Conservation (phyloP, 306 rosid genomes). For the Leucaena leucocephala region DNA sequence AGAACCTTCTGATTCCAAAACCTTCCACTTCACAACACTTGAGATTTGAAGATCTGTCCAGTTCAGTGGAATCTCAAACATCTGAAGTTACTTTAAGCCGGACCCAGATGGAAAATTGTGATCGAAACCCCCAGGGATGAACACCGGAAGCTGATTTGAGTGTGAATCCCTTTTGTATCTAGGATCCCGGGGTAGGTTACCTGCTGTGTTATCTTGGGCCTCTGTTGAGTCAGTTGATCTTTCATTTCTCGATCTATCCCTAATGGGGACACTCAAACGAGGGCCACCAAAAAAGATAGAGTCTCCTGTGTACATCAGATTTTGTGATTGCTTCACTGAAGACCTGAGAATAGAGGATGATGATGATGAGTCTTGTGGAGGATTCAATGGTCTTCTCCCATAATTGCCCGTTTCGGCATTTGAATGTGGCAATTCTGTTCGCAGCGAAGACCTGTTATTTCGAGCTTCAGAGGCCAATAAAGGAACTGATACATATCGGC, state of each 20-base stretch:
- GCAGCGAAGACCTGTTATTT: slow-evolving; percentile 59
- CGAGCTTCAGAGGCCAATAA: slow-evolving; percentile 77
- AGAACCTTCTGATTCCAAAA: slow-evolving; percentile 27
- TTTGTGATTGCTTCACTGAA: slow-evolving; percentile 63
- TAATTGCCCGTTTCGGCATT: slow-evolving; percentile 58
- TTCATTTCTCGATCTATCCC: slow-evolving; percentile 68
- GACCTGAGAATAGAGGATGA: slow-evolving; percentile 58
- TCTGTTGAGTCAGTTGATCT: slow-evolving; percentile 49
- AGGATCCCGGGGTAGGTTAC: slow-evolving; percentile 66
- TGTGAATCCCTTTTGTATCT: slow-evolving; percentile 77
- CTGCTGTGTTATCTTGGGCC: slow-evolving; percentile 54
- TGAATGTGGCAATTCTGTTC: slow-evolving; percentile 52
- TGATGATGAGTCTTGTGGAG: slow-evolving; percentile 54
- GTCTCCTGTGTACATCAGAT: slow-evolving; percentile 88
- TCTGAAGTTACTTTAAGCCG: slow-evolving; percentile 47
- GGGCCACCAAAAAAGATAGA: slow-evolving; percentile 98
- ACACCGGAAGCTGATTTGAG: slow-evolving; percentile 95
- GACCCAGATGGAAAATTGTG: slow-evolving; percentile 62
- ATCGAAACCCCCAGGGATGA: slow-evolving; percentile 77
- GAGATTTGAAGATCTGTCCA: slow-evolving; percentile 30
- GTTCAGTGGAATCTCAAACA: slow-evolving; percentile 45
- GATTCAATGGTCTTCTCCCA: slow-evolving; percentile 57
- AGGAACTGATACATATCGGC: slow-evolving; percentile 91
- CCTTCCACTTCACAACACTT: slow-evolving; percentile 34
- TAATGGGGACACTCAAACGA: slow-evolving; percentile 65